Percentiles rank a stretch among this genome's conserved stretches.
phyloP scores from a whole-genome alignment of 768 basidiomycete genomes.

The Mrakia frigida region DNA sequence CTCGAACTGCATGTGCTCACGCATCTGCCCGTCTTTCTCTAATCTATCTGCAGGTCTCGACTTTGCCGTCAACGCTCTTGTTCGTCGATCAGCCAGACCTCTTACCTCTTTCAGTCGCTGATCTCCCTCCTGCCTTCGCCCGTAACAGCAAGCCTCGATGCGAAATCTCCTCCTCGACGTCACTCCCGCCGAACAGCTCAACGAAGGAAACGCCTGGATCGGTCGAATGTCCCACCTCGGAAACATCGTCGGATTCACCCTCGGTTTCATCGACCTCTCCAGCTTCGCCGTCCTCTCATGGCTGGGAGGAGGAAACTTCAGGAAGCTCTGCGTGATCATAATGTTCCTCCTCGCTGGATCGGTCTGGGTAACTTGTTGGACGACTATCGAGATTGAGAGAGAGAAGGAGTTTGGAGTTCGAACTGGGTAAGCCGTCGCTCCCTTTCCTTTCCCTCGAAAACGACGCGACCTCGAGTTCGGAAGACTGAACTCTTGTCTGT shows the following conservation, averaged over 20 bases:
- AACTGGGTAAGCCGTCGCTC: not conserved
- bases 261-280: constrained; percentile 86
- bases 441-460: too few relatives aligned
- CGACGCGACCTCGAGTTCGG: not conserved
- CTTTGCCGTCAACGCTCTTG: constrained; percentile 89
- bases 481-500: not conserved
- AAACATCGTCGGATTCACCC: constrained; percentile 78
- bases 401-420: constrained; percentile 44
- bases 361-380: constrained; percentile 82
- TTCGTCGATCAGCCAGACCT: not conserved
- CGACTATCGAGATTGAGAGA: constrained; percentile 61
- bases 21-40: too few relatives aligned
- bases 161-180: constrained; percentile 73
- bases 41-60: constrained; percentile 53
- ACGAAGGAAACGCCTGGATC: constrained; percentile 73
- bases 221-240: constrained; percentile 81
- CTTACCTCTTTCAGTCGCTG: not conserved
- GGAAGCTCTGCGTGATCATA: constrained; percentile 87
- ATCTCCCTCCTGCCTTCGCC: not conserved
- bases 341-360: constrained; percentile 71
- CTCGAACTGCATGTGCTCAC: too few relatives aligned
- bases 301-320: constrained; percentile 86
- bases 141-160: constrained; percentile 31
- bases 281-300: constrained; percentile 68
- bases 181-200: constrained; percentile 80